Conservation (phyloP, 2,329 filamentous ascomycete genomes). For the Hymenoscyphus linearis region DNA sequence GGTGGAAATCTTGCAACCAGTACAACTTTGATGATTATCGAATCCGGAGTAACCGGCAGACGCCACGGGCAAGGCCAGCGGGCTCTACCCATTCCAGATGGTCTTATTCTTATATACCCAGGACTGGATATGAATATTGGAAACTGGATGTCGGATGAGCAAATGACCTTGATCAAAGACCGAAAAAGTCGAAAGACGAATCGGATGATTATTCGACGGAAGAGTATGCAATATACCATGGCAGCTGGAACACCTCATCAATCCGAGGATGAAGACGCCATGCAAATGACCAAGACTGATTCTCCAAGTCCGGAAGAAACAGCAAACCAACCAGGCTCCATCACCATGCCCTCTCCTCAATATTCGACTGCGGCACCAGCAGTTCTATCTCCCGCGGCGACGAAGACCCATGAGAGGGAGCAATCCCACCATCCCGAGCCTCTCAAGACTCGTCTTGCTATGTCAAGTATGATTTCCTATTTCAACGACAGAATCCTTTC, state of each 20-base stretch:
- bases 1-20: slow-evolving; percentile 77
- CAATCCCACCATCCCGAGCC: slow-evolving; percentile 47
- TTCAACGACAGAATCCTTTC: slow-evolving; percentile 93
- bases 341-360: slow-evolving; percentile 22
- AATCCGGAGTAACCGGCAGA: slow-evolving; percentile 57
- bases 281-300: slow-evolving; percentile 33
- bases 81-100: slow-evolving; percentile 68
- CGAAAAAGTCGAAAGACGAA: slow-evolving; percentile 74
- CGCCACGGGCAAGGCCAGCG: slow-evolving; percentile 50
- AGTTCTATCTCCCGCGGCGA: slow-evolving; percentile 18
- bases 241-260: slow-evolving; percentile 78
- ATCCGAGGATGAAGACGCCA: slow-evolving; percentile 63
- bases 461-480: slow-evolving; percentile 96
- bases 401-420: slow-evolving; percentile 4
- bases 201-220: slow-evolving; percentile 69
- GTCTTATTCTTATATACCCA: slow-evolving; percentile 82
- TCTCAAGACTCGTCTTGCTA: slow-evolving; percentile 81
- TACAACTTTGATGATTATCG: slow-evolving; percentile 82
- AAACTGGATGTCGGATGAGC: slow-evolving; percentile 98
- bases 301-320: slow-evolving; percentile 12
- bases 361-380: slow-evolving; percentile 25
- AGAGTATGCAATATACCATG: slow-evolving; percentile 83
- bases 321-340: slow-evolving; percentile 11
- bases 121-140: slow-evolving; percentile 94
- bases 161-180: slow-evolving; percentile 90